A percentile compares a stretch with the other conserved stretches of the same genome.
phyloP scores from a whole-genome alignment of 257 asterid species.

The Forsythia viridissima region DNA sequence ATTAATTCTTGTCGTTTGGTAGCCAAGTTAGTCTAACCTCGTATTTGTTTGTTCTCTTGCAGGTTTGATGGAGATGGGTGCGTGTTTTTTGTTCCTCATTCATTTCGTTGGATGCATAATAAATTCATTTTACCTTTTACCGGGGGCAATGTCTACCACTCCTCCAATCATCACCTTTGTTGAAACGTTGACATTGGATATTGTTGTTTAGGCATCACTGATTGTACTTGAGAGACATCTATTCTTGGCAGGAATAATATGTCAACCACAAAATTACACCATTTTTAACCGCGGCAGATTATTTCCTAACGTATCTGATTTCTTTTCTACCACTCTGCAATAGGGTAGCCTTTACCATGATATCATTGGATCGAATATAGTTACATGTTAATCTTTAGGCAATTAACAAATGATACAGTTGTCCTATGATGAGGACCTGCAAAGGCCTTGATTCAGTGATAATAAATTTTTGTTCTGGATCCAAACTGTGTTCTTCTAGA shows the following conservation, averaged over 20 bases:
- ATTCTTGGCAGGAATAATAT: background rate
- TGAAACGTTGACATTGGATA: background rate
- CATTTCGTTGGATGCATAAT: slow-evolving; percentile 22
- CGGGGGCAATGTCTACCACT: background rate
- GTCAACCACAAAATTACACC: background rate
- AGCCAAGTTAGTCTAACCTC: slow-evolving; percentile 21
- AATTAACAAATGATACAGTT: background rate
- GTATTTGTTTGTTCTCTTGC: slow-evolving; percentile 38
- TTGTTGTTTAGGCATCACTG: background rate
- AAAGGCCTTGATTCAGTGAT: background rate
- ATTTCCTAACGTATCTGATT: background rate
- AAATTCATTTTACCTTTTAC: slow-evolving; percentile 20
- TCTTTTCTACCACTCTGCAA: background rate
- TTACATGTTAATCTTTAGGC: background rate
- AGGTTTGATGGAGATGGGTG: slow-evolving; percentile 99
- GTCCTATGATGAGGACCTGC: background rate
- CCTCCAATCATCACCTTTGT: background rate
- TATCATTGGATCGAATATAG: background rate
- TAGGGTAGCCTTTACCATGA: background rate
- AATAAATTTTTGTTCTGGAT: background rate
- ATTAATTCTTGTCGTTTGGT: slow-evolving; percentile 12
- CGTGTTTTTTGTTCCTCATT: slow-evolving; percentile 36
- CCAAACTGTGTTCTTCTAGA: background rate
- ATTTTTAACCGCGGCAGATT: background rate
- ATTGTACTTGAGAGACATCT: background rate